Conservation (phyloP, 2,329 filamentous ascomycete species). For the Ceratocystis smalleyi region DNA sequence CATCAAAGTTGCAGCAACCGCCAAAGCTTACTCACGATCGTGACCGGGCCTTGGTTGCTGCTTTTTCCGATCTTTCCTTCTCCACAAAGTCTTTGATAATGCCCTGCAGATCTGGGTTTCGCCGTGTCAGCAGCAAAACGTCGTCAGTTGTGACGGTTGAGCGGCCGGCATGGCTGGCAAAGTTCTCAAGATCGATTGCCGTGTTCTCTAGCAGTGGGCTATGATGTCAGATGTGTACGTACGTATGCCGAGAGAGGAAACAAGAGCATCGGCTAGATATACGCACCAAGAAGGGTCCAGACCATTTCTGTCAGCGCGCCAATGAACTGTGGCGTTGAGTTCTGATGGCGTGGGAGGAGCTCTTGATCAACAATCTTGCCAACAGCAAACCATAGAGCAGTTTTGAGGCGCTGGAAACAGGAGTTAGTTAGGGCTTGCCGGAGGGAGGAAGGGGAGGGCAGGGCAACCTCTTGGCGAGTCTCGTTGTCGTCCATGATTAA, state of each 20-base stretch:
- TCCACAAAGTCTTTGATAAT: constrained; percentile 59
- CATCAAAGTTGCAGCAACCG: neutral
- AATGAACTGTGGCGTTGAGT: constrained; percentile 85
- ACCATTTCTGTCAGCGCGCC: constrained; percentile 73
- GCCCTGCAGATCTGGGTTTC: constrained; percentile 69
- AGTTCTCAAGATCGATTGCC: constrained; percentile 40
- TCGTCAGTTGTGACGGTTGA: constrained; percentile 71
- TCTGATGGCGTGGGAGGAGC: constrained; percentile 44
- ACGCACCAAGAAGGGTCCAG: constrained; percentile 67
- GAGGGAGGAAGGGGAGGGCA: too few species aligned
- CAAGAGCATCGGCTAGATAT: neutral
- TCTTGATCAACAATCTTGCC: constrained; percentile 83
- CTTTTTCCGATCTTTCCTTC: constrained; percentile 34
- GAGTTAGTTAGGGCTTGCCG: neutral
- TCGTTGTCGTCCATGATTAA: constrained; percentile 15
- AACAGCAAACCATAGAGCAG: constrained; percentile 68
- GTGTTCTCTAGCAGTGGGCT: constrained; percentile 30
- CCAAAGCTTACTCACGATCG: neutral
- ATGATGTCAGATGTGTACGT: neutral
- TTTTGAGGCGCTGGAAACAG: constrained; percentile 53
- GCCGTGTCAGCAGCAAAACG: constrained; percentile 69
- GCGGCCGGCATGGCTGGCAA: constrained; percentile 61
- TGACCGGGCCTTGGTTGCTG: constrained; percentile 11
- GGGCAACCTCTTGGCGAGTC: constrained; percentile 13
- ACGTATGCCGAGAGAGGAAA: neutral